Evolutionary conservation across 139 green algal species (phyloP).

Genomic region (Mesotaenium endlicherianum): DNA sequence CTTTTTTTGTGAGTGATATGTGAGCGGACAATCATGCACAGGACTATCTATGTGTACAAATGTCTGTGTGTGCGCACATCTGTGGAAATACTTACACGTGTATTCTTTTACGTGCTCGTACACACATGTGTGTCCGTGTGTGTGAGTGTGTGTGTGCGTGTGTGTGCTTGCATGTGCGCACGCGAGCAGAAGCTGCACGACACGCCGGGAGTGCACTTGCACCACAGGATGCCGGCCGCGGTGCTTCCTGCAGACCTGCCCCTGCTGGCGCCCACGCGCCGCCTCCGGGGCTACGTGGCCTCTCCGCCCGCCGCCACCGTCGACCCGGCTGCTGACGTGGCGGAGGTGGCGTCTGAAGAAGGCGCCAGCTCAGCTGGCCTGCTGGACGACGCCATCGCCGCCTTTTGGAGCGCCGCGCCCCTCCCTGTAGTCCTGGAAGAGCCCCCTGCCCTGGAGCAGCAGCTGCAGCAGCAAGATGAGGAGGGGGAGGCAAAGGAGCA

Average conservation of each 20-base stretch:
- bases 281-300: conserved; percentile 59
- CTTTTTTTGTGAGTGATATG: too few species aligned
- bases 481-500: not conserved
- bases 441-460: not conserved
- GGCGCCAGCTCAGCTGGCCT: too few species aligned
- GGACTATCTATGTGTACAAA: too few species aligned
- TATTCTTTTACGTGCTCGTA: too few species aligned
- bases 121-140: too few species aligned
- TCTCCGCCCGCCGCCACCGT: not conserved
- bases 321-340: not conserved
- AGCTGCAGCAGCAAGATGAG: not conserved
- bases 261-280: conserved; percentile 70
- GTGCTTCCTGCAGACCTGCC: conserved; percentile 75
- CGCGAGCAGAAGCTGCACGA: conserved; percentile 61
- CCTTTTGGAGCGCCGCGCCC: not conserved
- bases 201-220: conserved; percentile 90
- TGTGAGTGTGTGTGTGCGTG: not conserved
- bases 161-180: not conserved
- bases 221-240: conserved; percentile 86
- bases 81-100: too few species aligned
- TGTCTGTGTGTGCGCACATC: too few species aligned
- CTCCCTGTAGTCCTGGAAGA: not conserved
- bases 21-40: too few species aligned
- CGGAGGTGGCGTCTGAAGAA: not conserved
- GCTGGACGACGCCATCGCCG: not conserved